These are phyloP conservation scores for Patellaria atrata DNA, from an alignment of 495 filamentous ascomycete genomes.

Conservation along the genomic window DNA sequence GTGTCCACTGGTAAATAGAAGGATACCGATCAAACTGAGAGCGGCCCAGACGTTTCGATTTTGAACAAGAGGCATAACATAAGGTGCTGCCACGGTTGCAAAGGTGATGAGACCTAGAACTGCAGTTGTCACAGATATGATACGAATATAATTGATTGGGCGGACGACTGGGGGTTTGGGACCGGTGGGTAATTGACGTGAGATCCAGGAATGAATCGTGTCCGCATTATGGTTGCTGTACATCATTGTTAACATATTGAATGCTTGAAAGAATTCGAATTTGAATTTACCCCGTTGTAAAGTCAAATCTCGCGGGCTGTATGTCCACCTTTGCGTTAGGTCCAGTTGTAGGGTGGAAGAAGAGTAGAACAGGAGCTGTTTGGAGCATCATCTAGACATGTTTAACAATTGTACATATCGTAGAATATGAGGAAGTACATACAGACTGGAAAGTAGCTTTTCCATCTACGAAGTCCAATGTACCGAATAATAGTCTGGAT, in stretches of 20 bases:
- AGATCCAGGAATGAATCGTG: constrained; percentile 61
- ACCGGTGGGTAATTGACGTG: constrained; percentile 52
- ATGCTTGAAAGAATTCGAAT: background rate
- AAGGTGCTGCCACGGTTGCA: constrained; percentile 62
- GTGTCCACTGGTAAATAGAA: constrained; percentile 90
- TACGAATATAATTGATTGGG: constrained; percentile 73
- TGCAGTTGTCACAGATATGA: constrained; percentile 50
- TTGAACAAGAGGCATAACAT: constrained; percentile 71
- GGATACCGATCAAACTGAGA: constrained; percentile 71
- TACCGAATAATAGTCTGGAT: constrained; percentile 63
- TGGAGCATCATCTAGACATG: constrained; percentile 71
- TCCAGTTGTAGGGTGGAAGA: constrained; percentile 83
- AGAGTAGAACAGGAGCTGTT: constrained; percentile 78
- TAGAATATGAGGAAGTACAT: constrained; percentile 15
- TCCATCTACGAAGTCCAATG: constrained; percentile 78
- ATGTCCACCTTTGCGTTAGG: constrained; percentile 56
- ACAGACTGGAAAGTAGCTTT: constrained; percentile 82
- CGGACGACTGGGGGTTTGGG: constrained; percentile 64
- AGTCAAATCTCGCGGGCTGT: constrained; percentile 72
- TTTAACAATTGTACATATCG: constrained; percentile 11
- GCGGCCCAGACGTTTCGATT: constrained; percentile 92
- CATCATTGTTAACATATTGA: background rate
- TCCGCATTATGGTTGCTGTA: constrained; percentile 60
- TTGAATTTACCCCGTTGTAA: constrained; percentile 53
- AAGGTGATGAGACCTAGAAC: constrained; percentile 52